phyloP scores from a whole-genome alignment of 257 asterid genomes.

The Solanum acaule region DNA sequence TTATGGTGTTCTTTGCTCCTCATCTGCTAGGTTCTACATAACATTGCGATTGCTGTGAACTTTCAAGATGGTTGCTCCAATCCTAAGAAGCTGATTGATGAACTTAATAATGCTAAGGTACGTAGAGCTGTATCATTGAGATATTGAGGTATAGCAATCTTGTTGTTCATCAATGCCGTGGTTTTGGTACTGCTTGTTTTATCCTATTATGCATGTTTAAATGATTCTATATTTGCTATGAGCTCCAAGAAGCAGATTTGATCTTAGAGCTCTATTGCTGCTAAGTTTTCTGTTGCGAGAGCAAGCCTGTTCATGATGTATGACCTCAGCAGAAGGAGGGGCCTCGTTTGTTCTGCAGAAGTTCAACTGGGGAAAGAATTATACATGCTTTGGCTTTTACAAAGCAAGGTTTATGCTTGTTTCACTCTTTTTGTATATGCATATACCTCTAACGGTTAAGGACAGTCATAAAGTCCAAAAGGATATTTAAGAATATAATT shows the following conservation, averaged over 20 bases:
- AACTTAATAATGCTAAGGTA: constrained; percentile 71
- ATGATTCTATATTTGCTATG: background rate
- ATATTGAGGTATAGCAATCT: background rate
- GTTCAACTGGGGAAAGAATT: background rate
- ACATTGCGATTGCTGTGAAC: constrained; percentile 56
- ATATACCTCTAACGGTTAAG: background rate
- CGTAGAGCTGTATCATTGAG: constrained; percentile 8
- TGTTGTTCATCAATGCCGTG: background rate
- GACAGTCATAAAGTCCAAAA: background rate
- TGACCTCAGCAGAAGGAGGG: background rate
- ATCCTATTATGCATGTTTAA: background rate
- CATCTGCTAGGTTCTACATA: constrained; percentile 56
- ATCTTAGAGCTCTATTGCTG: background rate
- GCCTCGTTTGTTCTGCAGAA: background rate
- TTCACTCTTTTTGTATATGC: background rate
- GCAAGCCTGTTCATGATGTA: background rate
- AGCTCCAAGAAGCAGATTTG: background rate
- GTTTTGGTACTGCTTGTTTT: background rate
- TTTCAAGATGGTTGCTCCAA: constrained; percentile 66
- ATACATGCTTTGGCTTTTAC: background rate
- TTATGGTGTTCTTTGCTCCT: background rate
- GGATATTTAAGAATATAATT: background rate
- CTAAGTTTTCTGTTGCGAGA: background rate
- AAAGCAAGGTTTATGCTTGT: background rate
- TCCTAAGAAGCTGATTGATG: constrained; percentile 67